Conservation (phyloP, 495 filamentous ascomycete genomes). For the Aspergillus taichungensis region DNA sequence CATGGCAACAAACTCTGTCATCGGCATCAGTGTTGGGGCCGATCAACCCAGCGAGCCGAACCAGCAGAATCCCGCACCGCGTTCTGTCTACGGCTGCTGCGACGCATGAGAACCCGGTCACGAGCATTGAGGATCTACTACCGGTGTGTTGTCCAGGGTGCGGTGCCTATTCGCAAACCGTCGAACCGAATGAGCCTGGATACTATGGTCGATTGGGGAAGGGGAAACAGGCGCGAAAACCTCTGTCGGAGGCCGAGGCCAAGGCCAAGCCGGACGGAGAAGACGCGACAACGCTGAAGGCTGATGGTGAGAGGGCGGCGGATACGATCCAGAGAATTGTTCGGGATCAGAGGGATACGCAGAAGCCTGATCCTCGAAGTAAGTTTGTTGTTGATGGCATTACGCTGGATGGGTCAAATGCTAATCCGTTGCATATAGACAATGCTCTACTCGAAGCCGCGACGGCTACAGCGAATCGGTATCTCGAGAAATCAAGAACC, state of each 20-base stretch:
- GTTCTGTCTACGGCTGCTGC: constrained; percentile 14
- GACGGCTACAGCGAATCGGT: constrained; percentile 14
- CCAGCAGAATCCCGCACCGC: constrained; percentile 10
- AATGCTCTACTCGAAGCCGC: constrained; percentile 31
- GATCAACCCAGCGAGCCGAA: not conserved
- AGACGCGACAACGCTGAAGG: constrained; percentile 5
- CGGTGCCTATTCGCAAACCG: constrained; percentile 71
- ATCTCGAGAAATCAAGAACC: constrained; percentile 11
- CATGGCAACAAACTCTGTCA: too few species aligned
- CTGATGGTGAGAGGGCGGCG: constrained; percentile 15
- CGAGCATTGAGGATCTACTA: constrained; percentile 12
- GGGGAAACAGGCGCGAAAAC: constrained; percentile 39
- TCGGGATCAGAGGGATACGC: not conserved
- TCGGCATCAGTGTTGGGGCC: too few species aligned
- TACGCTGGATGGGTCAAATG: not conserved
- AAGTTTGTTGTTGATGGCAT: too few species aligned
- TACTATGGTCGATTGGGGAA: constrained; percentile 50
- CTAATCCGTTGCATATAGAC: constrained; percentile 16
- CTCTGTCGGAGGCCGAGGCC: constrained; percentile 26
- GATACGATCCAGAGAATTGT: constrained; percentile 8
- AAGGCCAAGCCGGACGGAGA: constrained; percentile 7
- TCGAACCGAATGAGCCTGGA: constrained; percentile 61
- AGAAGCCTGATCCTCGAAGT: too few species aligned
- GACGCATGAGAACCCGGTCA: not conserved
- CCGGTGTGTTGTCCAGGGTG: constrained; percentile 69